Percentiles rank a stretch among this genome's conserved stretches.
Evolutionary conservation across 148 eudicot species (phyloP).

Genomic region (Arctostaphylos glauca): DNA sequence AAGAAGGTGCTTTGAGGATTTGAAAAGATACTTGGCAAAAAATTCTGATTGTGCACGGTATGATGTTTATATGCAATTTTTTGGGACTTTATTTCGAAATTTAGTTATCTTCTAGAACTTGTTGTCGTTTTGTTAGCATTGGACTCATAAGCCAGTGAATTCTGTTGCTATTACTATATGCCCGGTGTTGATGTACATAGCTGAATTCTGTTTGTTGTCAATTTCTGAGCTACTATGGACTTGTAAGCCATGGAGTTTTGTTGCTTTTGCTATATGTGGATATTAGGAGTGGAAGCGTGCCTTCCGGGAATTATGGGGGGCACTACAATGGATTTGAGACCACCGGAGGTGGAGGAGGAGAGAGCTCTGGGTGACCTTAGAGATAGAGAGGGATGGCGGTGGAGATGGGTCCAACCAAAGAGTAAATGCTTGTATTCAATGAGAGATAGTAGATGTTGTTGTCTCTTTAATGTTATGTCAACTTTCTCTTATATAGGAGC

Average conservation of each 20-base stretch:
- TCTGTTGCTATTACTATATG: not conserved
- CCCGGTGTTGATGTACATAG: not conserved
- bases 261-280: not conserved
- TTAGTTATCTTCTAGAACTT: not conserved
- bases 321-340: no score
- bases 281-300: no score
- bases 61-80: constrained; percentile 6
- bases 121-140: not conserved
- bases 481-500: no score
- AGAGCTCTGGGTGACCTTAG: no score
- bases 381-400: no score
- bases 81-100: not conserved
- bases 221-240: not conserved
- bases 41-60: constrained; percentile 88
- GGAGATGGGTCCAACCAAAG: no score
- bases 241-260: not conserved
- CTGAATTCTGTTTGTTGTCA: not conserved
- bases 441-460: no score
- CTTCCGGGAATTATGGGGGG: no score
- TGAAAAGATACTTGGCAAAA: constrained; percentile 62
- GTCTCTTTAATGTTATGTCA: no score
- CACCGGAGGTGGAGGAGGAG: no score
- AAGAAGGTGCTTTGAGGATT: constrained; percentile 70
- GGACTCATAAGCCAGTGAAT: not conserved
- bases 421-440: no score